These are phyloP conservation scores for Aureobasidium lini DNA, from an alignment of 2,329 filamentous ascomycete genomes.

Conservation along the genomic window DNA sequence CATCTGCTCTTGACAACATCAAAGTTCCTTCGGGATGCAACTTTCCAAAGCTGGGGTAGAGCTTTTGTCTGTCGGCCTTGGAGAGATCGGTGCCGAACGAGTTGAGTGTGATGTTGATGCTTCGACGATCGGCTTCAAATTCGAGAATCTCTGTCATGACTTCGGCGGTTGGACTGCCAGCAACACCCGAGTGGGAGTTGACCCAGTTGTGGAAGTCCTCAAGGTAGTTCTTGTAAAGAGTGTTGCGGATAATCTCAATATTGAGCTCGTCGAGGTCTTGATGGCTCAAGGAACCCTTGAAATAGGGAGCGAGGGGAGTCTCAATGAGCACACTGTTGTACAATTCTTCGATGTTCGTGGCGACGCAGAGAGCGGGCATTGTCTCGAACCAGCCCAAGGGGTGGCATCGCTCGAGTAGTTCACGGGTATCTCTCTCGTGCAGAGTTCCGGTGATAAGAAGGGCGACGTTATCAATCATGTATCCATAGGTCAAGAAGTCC, in stretches of 20 bases:
- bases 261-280: conserved; percentile 97
- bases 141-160: conserved; percentile 94
- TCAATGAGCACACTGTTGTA: conserved; percentile 98
- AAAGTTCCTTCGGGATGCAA: conserved; percentile 89
- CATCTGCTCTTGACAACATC: conserved; percentile 91
- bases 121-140: conserved; percentile 91
- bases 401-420: conserved; percentile 91
- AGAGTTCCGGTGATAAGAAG: conserved; percentile 95
- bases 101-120: conserved; percentile 99
- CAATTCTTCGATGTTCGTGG: conserved; percentile 95
- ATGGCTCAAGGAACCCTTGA: conserved; percentile 93
- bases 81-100: conserved; percentile 94
- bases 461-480: conserved; percentile 99
- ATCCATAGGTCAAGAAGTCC: conserved; percentile 96
- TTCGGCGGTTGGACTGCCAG: conserved; percentile 80
- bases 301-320: conserved; percentile 90
- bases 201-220: conserved; percentile 96
- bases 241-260: conserved; percentile 98
- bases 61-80: conserved; percentile 89
- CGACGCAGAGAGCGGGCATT: conserved; percentile 94
- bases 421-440: conserved; percentile 92
- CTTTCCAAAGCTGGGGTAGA: conserved; percentile 87
- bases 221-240: conserved; percentile 97
- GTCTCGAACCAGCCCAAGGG: conserved; percentile 98
- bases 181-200: conserved; percentile 79